phyloP scores from a whole-genome alignment of 163 green algal species.

The Scenedesmus sp. region DNA sequence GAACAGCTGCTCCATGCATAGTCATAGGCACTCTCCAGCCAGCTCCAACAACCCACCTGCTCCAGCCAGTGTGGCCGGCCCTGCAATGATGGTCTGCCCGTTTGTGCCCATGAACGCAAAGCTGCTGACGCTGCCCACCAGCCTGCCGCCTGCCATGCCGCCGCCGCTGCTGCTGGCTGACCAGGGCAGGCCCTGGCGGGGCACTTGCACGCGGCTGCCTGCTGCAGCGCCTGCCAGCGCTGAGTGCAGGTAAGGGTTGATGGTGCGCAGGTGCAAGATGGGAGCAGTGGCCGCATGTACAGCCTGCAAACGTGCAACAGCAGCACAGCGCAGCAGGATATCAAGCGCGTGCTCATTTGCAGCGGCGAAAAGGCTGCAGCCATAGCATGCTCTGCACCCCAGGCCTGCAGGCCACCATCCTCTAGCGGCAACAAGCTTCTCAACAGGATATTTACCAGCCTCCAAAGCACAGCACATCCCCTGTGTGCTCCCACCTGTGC shows the following conservation, averaged over 20 bases:
- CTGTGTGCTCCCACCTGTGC: slow-evolving; percentile 5
- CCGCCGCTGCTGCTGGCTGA: neutral
- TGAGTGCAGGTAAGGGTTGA: slow-evolving; percentile 81
- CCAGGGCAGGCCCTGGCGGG: slow-evolving; percentile 49
- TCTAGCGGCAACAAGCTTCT: no score
- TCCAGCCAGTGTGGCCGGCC: neutral
- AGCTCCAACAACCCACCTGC: neutral
- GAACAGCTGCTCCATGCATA: no score
- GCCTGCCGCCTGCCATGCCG: neutral
- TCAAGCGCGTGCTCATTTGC: no score
- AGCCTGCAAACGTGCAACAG: slow-evolving; percentile 48
- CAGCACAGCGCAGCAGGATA: slow-evolving; percentile 55
- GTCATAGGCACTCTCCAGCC: no score
- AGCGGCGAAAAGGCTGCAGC: no score
- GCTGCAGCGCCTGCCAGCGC: slow-evolving; percentile 50
- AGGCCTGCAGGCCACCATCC: no score
- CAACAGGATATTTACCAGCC: no score
- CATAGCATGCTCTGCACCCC: no score
- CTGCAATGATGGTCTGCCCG: slow-evolving; percentile 56
- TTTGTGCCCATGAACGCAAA: slow-evolving; percentile 85
- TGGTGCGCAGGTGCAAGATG: slow-evolving; percentile 71
- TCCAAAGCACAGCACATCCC: neutral
- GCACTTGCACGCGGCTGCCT: slow-evolving; percentile 39
- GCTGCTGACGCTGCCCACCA: slow-evolving; percentile 71
- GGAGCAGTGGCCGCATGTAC: slow-evolving; percentile 22